These are phyloP conservation scores for Lentinus brumalis DNA, from an alignment of 768 basidiomycete species.

Conservation along the genomic window DNA sequence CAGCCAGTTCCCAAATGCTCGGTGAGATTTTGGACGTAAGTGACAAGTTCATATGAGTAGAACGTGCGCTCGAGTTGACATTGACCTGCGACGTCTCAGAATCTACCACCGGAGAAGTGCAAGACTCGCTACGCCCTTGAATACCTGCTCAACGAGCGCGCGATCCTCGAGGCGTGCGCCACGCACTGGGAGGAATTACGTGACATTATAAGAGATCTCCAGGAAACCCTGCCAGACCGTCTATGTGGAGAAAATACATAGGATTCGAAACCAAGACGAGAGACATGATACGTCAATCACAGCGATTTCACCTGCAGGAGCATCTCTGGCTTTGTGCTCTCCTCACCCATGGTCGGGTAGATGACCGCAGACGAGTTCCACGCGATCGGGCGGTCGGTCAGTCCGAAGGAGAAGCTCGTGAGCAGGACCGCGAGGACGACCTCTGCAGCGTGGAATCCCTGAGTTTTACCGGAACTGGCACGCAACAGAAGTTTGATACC, in stretches of 20 bases:
- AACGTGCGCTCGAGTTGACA: too few relatives aligned
- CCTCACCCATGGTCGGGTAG: conserved; percentile 26
- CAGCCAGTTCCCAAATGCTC: conserved; percentile 2
- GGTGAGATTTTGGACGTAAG: conserved; percentile 19
- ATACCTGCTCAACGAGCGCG: conserved; percentile 29
- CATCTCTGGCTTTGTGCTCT: conserved; percentile 22
- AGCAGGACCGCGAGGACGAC: conserved; percentile 30
- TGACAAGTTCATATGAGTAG: background rate
- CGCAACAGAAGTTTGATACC: background rate
- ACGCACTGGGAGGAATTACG: conserved; percentile 24
- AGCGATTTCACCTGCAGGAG: conserved; percentile 22
- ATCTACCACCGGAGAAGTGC: conserved; percentile 6
- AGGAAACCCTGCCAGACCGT: too few relatives aligned
- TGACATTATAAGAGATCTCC: too few relatives aligned
- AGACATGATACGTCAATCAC: background rate
- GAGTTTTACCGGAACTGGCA: background rate
- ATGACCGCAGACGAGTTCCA: conserved; percentile 31
- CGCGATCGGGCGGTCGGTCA: conserved; percentile 24
- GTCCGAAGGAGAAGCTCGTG: conserved; percentile 29
- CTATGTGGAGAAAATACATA: too few relatives aligned
- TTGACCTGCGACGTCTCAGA: conserved; percentile 6
- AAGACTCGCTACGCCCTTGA: conserved; percentile 23
- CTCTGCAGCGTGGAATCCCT: conserved; percentile 17
- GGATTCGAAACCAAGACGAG: too few relatives aligned
- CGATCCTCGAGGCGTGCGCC: conserved; percentile 26